Percentiles rank a stretch among this genome's conserved stretches.
These are phyloP conservation scores for Neurospora cerealis DNA, from an alignment of 495 filamentous ascomycete genomes.

Conservation along the genomic window DNA sequence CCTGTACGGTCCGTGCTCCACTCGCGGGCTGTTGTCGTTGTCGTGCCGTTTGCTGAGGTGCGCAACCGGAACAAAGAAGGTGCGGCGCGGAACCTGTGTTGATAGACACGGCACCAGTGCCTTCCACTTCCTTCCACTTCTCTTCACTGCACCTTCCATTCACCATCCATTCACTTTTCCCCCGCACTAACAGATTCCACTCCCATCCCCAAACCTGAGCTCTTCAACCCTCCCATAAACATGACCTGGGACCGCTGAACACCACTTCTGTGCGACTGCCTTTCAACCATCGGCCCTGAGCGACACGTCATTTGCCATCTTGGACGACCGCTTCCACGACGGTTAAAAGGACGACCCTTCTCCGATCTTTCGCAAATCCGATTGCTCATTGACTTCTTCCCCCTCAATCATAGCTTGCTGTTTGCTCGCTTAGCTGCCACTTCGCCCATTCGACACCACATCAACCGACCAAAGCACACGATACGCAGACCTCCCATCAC, in stretches of 20 bases:
- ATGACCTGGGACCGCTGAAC: background rate
- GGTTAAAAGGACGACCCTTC: background rate
- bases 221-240: background rate
- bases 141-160: background rate
- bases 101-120: background rate
- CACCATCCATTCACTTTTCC: background rate
- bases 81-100: background rate
- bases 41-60: background rate
- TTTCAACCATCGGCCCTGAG: background rate
- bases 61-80: background rate
- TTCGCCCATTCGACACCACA: background rate
- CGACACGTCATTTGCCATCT: background rate
- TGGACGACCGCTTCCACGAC: background rate
- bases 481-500: background rate
- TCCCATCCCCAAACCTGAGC: background rate
- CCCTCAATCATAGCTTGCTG: background rate
- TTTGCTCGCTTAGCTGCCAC: background rate
- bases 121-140: background rate
- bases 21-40: background rate
- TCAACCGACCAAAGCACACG: background rate
- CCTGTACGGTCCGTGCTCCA: background rate
- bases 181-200: background rate
- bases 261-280: background rate
- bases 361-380: background rate
- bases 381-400: background rate